These are phyloP conservation scores for Kingdonia uniflora DNA, from an alignment of 164 flowering plant genomes.

Conservation along the genomic window DNA sequence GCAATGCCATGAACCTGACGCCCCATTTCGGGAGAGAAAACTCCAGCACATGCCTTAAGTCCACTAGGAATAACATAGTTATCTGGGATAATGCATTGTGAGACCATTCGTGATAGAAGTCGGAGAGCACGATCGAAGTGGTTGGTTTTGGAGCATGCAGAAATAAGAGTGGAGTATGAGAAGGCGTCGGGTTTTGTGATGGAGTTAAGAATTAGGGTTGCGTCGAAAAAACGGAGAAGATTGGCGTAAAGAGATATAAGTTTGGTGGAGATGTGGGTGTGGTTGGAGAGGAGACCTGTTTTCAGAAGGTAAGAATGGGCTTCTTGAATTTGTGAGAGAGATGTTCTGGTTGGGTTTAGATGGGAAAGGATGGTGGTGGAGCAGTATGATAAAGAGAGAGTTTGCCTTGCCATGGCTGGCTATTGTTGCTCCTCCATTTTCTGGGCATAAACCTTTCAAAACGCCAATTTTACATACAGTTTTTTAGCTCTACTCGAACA, in stretches of 20 bases:
- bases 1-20: constrained; percentile 40
- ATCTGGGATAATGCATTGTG: constrained; percentile 17
- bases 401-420: no score
- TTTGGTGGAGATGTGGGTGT: constrained; percentile 26
- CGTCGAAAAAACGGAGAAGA: constrained; percentile 22
- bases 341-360: constrained; percentile 19
- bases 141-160: constrained; percentile 27
- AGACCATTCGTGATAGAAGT: constrained; percentile 28
- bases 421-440: no score
- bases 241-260: constrained; percentile 44
- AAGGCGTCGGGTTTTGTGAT: constrained; percentile 17
- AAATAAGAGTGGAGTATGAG: constrained; percentile 42
- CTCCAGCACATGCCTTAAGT: not conserved
- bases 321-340: constrained; percentile 32
- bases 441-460: no score
- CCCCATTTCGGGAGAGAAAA: constrained; percentile 10
- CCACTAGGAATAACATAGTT: not conserved
- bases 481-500: no score
- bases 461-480: no score
- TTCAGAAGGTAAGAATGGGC: constrained; percentile 46
- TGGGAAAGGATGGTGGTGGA: constrained; percentile 15
- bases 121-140: constrained; percentile 19
- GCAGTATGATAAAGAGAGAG: no score
- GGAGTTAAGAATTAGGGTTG: constrained; percentile 21
- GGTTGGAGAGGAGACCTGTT: constrained; percentile 20